Evolutionary conservation across 2,329 filamentous ascomycete species (phyloP).

Genomic region (Aspergillus sp.): DNA sequence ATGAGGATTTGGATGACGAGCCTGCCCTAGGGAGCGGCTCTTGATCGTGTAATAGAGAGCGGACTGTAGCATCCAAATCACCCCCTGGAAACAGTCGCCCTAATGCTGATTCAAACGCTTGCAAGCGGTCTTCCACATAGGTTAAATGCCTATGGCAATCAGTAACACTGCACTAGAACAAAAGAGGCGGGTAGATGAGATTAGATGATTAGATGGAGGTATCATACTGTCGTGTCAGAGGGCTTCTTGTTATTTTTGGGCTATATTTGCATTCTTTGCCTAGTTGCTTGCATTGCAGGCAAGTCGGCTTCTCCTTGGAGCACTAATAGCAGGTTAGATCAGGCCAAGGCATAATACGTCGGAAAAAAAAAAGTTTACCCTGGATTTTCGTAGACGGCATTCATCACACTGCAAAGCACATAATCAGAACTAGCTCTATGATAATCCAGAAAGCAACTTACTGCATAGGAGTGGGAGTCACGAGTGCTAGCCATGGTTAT

Average conservation of each 20-base stretch:
- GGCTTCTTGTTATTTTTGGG: conserved; percentile 42
- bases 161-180: conserved; percentile 6
- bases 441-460: conserved; percentile 23
- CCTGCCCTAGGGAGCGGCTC: conserved; percentile 29
- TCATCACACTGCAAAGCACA: conserved; percentile 35
- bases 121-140: conserved; percentile 41
- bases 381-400: conserved; percentile 41
- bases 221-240: conserved; percentile 43
- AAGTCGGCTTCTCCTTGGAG: conserved; percentile 43
- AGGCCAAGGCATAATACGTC: neutral
- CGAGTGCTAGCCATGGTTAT: conserved; percentile 41
- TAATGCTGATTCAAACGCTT: conserved; percentile 39
- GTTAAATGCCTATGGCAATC: conserved; percentile 35
- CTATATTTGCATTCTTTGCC: conserved; percentile 44
- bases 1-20: conserved; percentile 38
- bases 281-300: conserved; percentile 40
- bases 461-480: conserved; percentile 42
- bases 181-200: neutral
- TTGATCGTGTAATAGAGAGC: conserved; percentile 38
- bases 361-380: conserved; percentile 23
- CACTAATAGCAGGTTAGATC: conserved; percentile 27
- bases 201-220: neutral
- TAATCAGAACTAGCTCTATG: conserved; percentile 1
- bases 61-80: conserved; percentile 40
- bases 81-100: conserved; percentile 40